phyloP scores from a whole-genome alignment of 805 yeast genomes.

The Suhomyces sp. region DNA sequence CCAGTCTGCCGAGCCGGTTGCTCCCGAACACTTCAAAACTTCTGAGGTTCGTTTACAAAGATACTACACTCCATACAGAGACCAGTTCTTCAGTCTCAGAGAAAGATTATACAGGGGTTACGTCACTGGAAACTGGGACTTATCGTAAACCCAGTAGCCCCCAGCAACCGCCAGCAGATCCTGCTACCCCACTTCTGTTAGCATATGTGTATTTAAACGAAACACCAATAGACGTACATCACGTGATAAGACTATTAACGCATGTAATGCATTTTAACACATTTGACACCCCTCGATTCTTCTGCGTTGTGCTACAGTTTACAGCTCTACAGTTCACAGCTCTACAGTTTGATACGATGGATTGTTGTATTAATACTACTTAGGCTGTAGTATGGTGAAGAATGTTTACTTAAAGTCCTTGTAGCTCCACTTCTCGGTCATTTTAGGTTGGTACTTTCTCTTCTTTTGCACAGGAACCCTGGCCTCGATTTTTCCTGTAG shows the following conservation, averaged over 20 bases:
- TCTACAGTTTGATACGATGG: no score
- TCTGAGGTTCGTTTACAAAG: conserved; percentile 39
- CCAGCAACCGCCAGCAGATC: neutral
- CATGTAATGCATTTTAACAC: no score
- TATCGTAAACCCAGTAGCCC: conserved; percentile 17
- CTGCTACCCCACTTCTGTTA: neutral
- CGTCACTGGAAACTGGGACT: conserved; percentile 45
- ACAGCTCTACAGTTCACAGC: no score
- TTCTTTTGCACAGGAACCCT: conserved; percentile 66
- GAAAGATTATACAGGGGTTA: conserved; percentile 48
- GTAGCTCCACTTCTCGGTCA: conserved; percentile 90
- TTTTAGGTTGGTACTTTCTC: conserved; percentile 66
- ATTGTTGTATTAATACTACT: no score
- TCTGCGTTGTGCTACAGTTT: no score
- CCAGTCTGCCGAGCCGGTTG: conserved; percentile 61
- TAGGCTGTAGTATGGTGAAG: no score
- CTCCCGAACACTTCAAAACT: conserved; percentile 78
- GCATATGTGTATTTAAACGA: neutral
- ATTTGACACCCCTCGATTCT: no score
- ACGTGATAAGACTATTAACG: neutral
- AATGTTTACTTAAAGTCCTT: conserved; percentile 83
- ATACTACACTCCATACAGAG: conserved; percentile 47
- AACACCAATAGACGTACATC: neutral
- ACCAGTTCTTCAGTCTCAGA: conserved; percentile 45
- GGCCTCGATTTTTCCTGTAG: conserved; percentile 82